These are phyloP conservation scores for Breviolum minutum DNA, from an alignment of 73 alveolate species.

Conservation along the genomic window DNA sequence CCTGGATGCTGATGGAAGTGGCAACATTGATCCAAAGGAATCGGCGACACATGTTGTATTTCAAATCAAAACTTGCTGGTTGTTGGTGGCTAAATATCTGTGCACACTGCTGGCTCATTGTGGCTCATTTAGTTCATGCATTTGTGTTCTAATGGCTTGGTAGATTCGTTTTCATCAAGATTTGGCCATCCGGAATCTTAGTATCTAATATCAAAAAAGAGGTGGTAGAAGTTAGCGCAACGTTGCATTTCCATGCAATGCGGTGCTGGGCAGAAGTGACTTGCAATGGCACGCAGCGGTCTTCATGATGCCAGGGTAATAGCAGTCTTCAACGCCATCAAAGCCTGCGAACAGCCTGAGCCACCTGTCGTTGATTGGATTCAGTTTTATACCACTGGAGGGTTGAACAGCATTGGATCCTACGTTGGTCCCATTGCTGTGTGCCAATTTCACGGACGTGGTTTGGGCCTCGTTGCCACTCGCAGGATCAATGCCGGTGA, in stretches of 20 bases:
- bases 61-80: not conserved
- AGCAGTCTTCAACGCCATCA: slow-evolving; percentile 24
- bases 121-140: no score
- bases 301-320: not conserved
- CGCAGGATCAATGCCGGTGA: slow-evolving; percentile 26
- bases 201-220: no score
- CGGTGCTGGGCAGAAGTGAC: not conserved
- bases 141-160: no score
- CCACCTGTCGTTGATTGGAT: slow-evolving; percentile 21
- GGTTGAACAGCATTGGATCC: not conserved
- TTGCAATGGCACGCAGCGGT: slow-evolving; percentile 48
- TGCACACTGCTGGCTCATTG: no score
- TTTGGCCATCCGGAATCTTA: no score
- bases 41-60: not conserved
- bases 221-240: no score
- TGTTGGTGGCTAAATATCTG: no score
- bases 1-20: slow-evolving; percentile 84
- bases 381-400: not conserved
- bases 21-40: slow-evolving; percentile 74
- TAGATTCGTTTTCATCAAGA: no score
- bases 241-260: not conserved
- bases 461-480: slow-evolving; percentile 42
- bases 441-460: not conserved
- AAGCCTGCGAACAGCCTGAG: not conserved
- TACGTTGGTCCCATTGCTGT: slow-evolving; percentile 54